Evolutionary conservation across 805 yeast genomes (phyloP).

Genomic region (Kuraishia ogatae): DNA sequence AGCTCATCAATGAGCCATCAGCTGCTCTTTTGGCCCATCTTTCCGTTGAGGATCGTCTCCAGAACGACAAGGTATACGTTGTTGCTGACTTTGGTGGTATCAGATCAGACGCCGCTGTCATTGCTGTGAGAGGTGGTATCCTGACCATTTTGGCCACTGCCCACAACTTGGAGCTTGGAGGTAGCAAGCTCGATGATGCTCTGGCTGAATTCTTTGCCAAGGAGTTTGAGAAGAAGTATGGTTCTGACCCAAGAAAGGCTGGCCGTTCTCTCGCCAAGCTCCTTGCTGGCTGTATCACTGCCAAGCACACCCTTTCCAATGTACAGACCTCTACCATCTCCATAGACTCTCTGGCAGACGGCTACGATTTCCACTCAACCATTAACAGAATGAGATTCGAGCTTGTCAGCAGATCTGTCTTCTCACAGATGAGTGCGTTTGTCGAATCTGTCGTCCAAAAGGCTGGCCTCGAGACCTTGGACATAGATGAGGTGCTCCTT

Average conservation of each 20-base stretch:
- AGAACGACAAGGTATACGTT: conserved; percentile 68
- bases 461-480: conserved; percentile 79
- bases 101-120: conserved; percentile 90
- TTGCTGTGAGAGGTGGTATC: conserved; percentile 90
- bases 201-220: conserved; percentile 79
- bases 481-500: conserved; percentile 82
- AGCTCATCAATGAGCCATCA: conserved; percentile 85
- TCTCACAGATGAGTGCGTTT: conserved; percentile 68
- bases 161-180: conserved; percentile 80
- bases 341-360: conserved; percentile 90
- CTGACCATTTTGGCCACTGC: conserved; percentile 81
- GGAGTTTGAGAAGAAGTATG: conserved; percentile 87
- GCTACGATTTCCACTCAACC: conserved; percentile 86
- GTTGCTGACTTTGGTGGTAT: conserved; percentile 97
- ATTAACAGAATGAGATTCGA: conserved; percentile 93
- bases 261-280: conserved; percentile 87
- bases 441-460: conserved; percentile 66
- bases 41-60: conserved; percentile 35
- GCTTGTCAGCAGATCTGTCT: conserved; percentile 71
- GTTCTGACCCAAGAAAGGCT: conserved; percentile 70
- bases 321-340: conserved; percentile 86
- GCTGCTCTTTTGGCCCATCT: conserved; percentile 85
- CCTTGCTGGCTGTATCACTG: conserved; percentile 68
- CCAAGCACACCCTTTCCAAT: conserved; percentile 88
- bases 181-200: conserved; percentile 74